These are phyloP conservation scores for Anethum foeniculum DNA, from an alignment of 140 eudicot genomes.

Conservation along the genomic window DNA sequence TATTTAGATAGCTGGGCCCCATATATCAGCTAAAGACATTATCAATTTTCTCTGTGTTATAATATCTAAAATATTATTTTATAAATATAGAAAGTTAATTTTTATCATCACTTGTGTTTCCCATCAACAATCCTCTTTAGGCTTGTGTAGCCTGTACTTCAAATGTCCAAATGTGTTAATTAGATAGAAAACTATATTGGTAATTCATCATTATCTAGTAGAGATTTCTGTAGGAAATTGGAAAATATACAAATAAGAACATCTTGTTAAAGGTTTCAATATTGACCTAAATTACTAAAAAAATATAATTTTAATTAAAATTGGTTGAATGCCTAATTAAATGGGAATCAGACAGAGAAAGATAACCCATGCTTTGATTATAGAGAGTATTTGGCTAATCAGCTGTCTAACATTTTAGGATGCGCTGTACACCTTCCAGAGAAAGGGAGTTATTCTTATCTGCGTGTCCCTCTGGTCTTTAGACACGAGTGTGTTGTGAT, in stretches of 20 bases:
- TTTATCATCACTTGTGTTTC: neutral
- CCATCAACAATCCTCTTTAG: neutral
- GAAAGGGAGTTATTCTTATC: neutral
- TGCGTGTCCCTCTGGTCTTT: neutral
- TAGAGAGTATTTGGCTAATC: neutral
- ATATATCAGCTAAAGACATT: neutral
- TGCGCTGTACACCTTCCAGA: neutral
- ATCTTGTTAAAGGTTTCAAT: neutral
- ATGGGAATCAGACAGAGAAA: neutral
- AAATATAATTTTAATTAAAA: neutral
- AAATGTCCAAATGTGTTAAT: neutral
- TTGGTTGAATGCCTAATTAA: neutral
- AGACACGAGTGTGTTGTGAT: neutral
- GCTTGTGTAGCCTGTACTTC: neutral
- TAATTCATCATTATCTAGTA: neutral
- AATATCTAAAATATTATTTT: neutral
- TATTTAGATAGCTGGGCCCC: neutral
- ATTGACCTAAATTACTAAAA: neutral
- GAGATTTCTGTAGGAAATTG: neutral
- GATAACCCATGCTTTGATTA: neutral
- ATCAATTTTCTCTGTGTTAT: neutral
- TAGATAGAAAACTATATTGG: neutral
- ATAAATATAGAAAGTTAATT: neutral
- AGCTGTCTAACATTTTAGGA: neutral
- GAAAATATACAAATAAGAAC: neutral